These are phyloP conservation scores for Ophiostoma sp. DNA, from an alignment of 2,329 filamentous ascomycete species.

Conservation along the genomic window DNA sequence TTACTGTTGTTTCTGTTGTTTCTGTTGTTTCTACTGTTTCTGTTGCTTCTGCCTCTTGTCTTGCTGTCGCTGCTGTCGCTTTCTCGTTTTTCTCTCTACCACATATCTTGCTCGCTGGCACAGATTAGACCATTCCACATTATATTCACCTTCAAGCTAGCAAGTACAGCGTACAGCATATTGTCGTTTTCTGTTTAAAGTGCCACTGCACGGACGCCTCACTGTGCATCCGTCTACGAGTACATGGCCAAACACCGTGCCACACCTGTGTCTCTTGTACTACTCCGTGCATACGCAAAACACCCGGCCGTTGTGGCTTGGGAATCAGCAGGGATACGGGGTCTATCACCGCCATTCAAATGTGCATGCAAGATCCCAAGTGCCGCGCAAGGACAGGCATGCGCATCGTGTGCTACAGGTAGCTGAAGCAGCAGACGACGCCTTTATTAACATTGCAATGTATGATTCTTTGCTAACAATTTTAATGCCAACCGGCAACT, in stretches of 20 bases:
- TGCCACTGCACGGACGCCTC: background rate
- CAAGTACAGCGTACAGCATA: background rate
- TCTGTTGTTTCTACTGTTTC: background rate
- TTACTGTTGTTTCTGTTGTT: background rate
- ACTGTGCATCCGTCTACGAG: no score
- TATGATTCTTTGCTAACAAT: background rate
- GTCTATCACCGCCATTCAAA: background rate
- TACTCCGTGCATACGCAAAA: background rate
- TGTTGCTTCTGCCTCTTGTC: background rate
- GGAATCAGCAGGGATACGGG: background rate
- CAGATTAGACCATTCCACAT: conserved; percentile 20
- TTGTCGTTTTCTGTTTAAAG: background rate
- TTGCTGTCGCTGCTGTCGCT: background rate
- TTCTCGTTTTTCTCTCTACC: background rate
- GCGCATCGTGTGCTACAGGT: background rate
- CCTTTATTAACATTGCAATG: background rate
- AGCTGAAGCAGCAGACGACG: background rate
- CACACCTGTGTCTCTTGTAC: background rate
- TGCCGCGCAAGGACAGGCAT: conserved; percentile 6
- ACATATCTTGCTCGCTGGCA: conserved; percentile 13
- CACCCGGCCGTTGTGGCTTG: background rate
- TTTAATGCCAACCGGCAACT: background rate
- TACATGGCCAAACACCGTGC: background rate
- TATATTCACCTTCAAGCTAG: conserved; percentile 9
- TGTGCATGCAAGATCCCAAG: background rate